Evolutionary conservation across 2,329 filamentous ascomycete genomes (phyloP).

Genomic region (Aspergillus pseudoglaucus): DNA sequence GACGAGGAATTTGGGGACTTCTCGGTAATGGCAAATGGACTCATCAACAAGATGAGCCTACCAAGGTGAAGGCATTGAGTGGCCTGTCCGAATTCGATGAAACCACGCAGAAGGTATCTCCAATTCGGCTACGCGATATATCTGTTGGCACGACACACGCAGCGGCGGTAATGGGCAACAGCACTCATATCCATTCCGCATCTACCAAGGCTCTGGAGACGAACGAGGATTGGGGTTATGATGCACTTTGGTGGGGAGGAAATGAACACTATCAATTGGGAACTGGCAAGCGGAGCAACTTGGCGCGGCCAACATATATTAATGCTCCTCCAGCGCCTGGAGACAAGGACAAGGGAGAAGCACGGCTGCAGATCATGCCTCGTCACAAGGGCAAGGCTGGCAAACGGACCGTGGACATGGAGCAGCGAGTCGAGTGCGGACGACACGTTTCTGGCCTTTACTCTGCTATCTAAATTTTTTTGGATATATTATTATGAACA

Average conservation of each 20-base stretch:
- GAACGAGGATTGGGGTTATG: constrained; percentile 75
- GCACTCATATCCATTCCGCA: constrained; percentile 57
- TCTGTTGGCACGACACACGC: constrained; percentile 75
- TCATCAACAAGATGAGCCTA: constrained; percentile 70
- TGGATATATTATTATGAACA: not conserved
- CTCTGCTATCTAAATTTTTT: constrained; percentile 48
- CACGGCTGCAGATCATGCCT: constrained; percentile 75
- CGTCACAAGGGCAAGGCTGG: constrained; percentile 62
- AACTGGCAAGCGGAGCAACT: constrained; percentile 79
- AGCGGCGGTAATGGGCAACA: constrained; percentile 76
- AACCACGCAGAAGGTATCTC: constrained; percentile 55
- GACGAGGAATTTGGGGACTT: constrained; percentile 74
- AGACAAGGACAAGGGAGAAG: constrained; percentile 56
- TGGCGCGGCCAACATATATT: constrained; percentile 69
- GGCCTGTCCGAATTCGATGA: constrained; percentile 87
- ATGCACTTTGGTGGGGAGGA: constrained; percentile 88
- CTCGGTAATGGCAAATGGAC: constrained; percentile 86
- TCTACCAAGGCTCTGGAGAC: constrained; percentile 54
- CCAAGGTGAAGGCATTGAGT: constrained; percentile 76
- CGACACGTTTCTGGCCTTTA: constrained; percentile 77
- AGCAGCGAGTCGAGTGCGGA: constrained; percentile 86
- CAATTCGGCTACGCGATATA: constrained; percentile 69
- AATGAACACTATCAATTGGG: constrained; percentile 93
- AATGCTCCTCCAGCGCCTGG: constrained; percentile 63
- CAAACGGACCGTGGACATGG: constrained; percentile 65